Base-by-base conservation (phyloP, 805 yeast genomes). In the Metschnikowia matae region DNA sequence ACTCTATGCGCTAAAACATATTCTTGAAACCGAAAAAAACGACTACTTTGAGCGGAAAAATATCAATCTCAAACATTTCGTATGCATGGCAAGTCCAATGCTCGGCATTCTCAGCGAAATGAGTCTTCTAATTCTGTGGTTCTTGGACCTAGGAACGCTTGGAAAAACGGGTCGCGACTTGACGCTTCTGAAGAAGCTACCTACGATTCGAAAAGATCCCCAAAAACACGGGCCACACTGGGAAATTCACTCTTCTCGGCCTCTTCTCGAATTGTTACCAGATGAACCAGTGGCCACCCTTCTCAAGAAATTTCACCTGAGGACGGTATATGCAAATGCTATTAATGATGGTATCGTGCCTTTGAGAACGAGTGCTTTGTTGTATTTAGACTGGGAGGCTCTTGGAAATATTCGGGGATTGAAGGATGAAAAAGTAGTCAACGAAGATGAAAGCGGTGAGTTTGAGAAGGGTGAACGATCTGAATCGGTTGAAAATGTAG, bases 321-420 rank as follows among this genome's bases (percentile, higher is more conserved):
- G 73, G 35, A 69, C 75, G 2, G 53, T 73, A 4, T 74, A 74
- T 54, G 78, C 79, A 15, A 74, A 74, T 55, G 74, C 75, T 4
- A 62, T 74, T 14, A 73, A 73, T 49, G 79, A 74, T 52, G 79
- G 79, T 2, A 73, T 74, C 18, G 78, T 73, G 1, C 79, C 79
- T 1, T 61, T 74, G 32, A 58, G 79, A 43, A 74, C 79, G 0
- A 63, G 75, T 32, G 74, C 76, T 1, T 60, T 74, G 46, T 58
- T 74, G 18, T 74, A 72, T 48, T 57, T 74, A 46, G 79, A 74
- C 54, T 74, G 73, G 66, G 63, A 64, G 31, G 77, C 78, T 1
- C 58, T 74, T 33, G 77, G 75, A 2, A 71, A 70, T 35, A 73
- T 72, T 4, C 62, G 61, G 11, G 68, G 62, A 10, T 52, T 71